Conservation (phyloP, 306 rosid species). For the Cercis canadensis region DNA sequence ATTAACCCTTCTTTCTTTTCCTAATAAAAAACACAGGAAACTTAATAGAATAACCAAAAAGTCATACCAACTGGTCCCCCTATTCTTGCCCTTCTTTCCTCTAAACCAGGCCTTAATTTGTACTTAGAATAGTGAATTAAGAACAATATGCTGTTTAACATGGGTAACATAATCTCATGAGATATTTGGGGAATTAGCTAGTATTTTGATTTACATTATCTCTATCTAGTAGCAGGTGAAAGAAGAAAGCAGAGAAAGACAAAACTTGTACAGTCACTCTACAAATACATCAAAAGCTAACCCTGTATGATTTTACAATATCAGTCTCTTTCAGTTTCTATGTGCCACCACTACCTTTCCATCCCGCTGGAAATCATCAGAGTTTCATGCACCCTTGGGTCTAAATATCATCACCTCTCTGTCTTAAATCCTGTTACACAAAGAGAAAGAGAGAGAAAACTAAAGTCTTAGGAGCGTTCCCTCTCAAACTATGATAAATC, state of each 20-base stretch:
- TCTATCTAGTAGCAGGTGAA: background rate
- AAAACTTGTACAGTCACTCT: slow-evolving; percentile 30
- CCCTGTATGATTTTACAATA: slow-evolving; percentile 23
- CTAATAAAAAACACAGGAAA: too few relatives aligned
- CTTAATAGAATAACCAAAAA: background rate
- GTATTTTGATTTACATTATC: too few relatives aligned
- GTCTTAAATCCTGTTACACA: background rate
- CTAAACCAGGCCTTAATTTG: slow-evolving; percentile 15
- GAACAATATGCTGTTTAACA: too few relatives aligned
- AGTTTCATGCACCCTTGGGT: background rate
- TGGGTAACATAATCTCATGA: too few relatives aligned
- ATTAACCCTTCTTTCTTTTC: too few relatives aligned
- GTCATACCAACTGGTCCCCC: slow-evolving; percentile 29
- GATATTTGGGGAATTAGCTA: too few relatives aligned
- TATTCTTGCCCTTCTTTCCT: background rate
- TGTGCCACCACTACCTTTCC: slow-evolving; percentile 40
- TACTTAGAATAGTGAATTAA: slow-evolving; percentile 6
- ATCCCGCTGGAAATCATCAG: background rate
- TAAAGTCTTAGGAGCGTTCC: too few relatives aligned
- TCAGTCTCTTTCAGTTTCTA: slow-evolving; percentile 29
- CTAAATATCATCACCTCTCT: slow-evolving; percentile 2
- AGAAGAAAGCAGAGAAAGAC: slow-evolving; percentile 39
- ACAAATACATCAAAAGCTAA: slow-evolving; percentile 5
- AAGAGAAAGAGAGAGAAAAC: too few relatives aligned
- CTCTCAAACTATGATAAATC: background rate